Evolutionary conservation across 2,329 filamentous ascomycete species (phyloP).

Genomic region (Talaromyces funiculosus): DNA sequence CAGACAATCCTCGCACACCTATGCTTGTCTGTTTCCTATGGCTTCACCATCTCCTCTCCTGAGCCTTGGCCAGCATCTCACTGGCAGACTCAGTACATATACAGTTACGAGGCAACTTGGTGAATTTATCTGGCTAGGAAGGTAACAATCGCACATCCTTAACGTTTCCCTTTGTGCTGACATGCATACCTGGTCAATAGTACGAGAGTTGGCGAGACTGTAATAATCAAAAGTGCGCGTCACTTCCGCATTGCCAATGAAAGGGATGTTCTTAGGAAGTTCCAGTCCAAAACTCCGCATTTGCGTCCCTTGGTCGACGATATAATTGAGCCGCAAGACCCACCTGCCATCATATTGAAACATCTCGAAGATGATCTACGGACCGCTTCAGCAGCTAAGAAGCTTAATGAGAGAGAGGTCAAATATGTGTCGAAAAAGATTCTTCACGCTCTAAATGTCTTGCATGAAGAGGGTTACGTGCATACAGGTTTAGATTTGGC

Average conservation of each 20-base stretch:
- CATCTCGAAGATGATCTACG: conserved; percentile 18
- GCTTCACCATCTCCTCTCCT: conserved; percentile 5
- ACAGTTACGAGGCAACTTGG: conserved; percentile 11
- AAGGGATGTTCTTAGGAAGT: conserved; percentile 8
- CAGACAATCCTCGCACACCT: neutral
- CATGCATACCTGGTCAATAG: conserved; percentile 5
- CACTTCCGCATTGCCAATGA: conserved; percentile 12
- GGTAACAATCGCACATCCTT: neutral
- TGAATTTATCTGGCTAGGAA: conserved; percentile 11
- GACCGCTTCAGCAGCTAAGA: conserved; percentile 8
- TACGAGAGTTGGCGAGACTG: neutral
- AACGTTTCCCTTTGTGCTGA: neutral
- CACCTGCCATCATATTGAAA: conserved; percentile 17
- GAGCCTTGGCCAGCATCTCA: conserved; percentile 7
- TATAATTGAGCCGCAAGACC: conserved; percentile 9
- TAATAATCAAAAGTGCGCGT: conserved; percentile 12
- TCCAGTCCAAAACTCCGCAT: conserved; percentile 11
- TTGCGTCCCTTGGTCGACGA: conserved; percentile 12
- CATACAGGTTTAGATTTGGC: conserved; percentile 16
- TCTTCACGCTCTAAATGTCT: conserved; percentile 14
- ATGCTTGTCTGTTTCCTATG: neutral
- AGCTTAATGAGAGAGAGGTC: conserved; percentile 16
- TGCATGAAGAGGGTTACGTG: conserved; percentile 19
- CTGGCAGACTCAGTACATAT: conserved; percentile 8
- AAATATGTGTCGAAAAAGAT: conserved; percentile 18